Percentiles rank a stretch among this genome's conserved stretches.
These are phyloP conservation scores for Trebouxia sp. DNA, from an alignment of 139 green algal species.

Conservation along the genomic window DNA sequence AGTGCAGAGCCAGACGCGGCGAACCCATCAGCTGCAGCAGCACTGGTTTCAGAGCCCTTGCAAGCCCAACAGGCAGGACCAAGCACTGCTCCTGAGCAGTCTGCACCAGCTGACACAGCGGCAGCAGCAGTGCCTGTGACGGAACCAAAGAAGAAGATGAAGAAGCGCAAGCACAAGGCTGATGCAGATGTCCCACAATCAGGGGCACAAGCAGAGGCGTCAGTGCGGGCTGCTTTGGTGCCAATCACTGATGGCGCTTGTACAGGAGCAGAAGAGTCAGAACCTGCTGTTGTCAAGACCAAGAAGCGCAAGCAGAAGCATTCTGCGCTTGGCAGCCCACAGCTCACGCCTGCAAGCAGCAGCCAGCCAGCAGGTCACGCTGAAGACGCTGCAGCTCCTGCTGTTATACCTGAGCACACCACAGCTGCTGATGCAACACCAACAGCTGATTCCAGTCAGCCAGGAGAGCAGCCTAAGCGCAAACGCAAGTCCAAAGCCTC, in stretches of 20 bases:
- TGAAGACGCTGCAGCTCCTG: neutral
- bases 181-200: neutral
- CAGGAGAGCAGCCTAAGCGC: neutral
- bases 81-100: too few relatives aligned
- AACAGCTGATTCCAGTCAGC: too few relatives aligned
- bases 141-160: neutral
- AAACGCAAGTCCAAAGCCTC: neutral
- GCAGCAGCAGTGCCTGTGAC: neutral
- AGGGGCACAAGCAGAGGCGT: neutral
- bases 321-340: neutral
- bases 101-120: neutral
- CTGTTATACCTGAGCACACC: too few relatives aligned
- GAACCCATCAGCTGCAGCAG: neutral
- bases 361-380: neutral
- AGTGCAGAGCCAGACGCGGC: too few relatives aligned
- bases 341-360: neutral
- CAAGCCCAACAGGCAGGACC: too few relatives aligned
- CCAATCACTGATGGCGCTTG: too few relatives aligned
- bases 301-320: constrained; percentile 12
- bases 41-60: neutral
- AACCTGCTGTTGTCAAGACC: neutral
- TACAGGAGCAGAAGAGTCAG: neutral
- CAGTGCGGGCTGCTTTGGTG: too few relatives aligned
- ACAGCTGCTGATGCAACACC: too few relatives aligned
- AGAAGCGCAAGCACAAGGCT: neutral